Conservation (phyloP, 805 yeast species). For the Sporopachydermia lactativora region DNA sequence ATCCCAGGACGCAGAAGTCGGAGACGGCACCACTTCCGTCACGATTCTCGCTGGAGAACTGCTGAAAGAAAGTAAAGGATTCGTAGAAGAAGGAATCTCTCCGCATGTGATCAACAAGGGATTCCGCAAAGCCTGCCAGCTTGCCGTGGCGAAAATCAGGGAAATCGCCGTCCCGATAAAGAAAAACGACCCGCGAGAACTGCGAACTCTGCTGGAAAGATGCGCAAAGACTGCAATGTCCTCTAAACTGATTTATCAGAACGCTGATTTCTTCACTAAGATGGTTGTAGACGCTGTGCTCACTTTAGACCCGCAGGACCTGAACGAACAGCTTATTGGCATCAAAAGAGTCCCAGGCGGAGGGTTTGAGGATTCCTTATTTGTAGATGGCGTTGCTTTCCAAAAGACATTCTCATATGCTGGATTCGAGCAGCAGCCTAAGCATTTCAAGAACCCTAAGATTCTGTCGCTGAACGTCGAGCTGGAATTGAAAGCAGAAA, state of each 20-base stretch:
- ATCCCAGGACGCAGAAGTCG: constrained; percentile 97
- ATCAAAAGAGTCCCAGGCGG: constrained; percentile 95
- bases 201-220: constrained; percentile 67
- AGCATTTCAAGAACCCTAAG: constrained; percentile 64
- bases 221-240: constrained; percentile 98
- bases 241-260: constrained; percentile 79
- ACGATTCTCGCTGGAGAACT: constrained; percentile 85
- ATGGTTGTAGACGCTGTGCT: constrained; percentile 96
- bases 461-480: constrained; percentile 81
- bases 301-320: constrained; percentile 67
- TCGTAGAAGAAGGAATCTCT: constrained; percentile 93
- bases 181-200: constrained; percentile 34
- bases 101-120: constrained; percentile 84
- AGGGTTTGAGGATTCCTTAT: constrained; percentile 82
- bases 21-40: constrained; percentile 97
- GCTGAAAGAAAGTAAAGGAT: constrained; percentile 74
- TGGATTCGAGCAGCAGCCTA: constrained; percentile 98
- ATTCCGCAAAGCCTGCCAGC: constrained; percentile 62
- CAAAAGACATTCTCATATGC: constrained; percentile 96
- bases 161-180: constrained; percentile 67
- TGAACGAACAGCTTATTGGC: constrained; percentile 86
- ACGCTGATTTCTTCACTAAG: constrained; percentile 79
- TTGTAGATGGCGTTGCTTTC: constrained; percentile 91
- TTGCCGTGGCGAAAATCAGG: constrained; percentile 59
- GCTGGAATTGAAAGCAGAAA: constrained; percentile 93